Percentiles rank a stretch among this genome's conserved stretches.
Evolutionary conservation across 2,329 filamentous ascomycete species (phyloP).

Genomic region (Penicillium sclerotigenum): DNA sequence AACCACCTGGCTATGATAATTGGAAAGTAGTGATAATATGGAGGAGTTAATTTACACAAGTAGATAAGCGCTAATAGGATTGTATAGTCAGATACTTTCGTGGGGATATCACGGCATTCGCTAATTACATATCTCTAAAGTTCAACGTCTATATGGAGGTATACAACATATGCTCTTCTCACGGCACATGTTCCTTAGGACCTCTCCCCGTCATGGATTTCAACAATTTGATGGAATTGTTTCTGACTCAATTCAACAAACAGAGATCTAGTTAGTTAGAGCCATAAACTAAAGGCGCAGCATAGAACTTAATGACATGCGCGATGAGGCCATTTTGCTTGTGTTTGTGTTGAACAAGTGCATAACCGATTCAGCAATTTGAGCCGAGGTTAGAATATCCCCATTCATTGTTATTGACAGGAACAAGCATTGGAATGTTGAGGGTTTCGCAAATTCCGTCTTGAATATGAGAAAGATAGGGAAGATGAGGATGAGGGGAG

Average conservation of each 20-base stretch:
- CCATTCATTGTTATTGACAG: fast-evolving
- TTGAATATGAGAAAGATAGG: not conserved
- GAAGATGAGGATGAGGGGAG: not conserved
- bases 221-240: not conserved
- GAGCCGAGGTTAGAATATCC: not conserved
- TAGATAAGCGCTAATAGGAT: too few relatives aligned
- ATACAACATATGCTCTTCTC: too few relatives aligned
- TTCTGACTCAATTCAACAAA: not conserved
- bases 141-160: not conserved
- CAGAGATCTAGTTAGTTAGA: not conserved
- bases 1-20: too few relatives aligned
- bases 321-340: not conserved
- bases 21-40: too few relatives aligned
- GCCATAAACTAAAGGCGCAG: not conserved
- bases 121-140: not conserved
- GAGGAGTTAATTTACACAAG: too few relatives aligned
- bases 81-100: too few relatives aligned
- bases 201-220: too few relatives aligned
- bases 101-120: too few relatives aligned
- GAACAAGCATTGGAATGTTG: too few relatives aligned
- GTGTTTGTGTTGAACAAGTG: not conserved
- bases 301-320: not conserved
- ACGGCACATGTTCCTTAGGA: fast-evolving
- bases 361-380: not conserved
- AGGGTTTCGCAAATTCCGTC: not conserved